Base-by-base conservation (phyloP, 805 yeast genomes). In the Zygoascus bituminiphila region DNA sequence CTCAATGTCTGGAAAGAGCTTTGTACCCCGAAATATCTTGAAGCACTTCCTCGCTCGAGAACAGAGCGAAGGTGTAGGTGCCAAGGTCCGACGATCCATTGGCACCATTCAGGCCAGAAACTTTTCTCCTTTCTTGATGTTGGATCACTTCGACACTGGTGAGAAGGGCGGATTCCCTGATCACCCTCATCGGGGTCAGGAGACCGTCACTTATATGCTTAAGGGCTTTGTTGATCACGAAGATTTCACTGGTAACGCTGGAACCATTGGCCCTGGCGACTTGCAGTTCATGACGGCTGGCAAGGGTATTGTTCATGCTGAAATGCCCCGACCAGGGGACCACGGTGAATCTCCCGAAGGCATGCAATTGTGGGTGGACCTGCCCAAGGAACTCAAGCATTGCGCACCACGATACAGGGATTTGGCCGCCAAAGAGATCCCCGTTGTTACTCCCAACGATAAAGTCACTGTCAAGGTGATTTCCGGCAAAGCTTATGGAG, bases 221-320 rank as follows among this genome's bases (percentile, higher is more conserved):
- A 70, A 76, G 47, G 89, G 89, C 38, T 76, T 74, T 54, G 65
- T 84, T 63, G 84, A 85, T 4, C 93, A 84, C 62, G 88, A 83
- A 60, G 96, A 88, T 63, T 86, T 87, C 66, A 84, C 93, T 2
- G 95, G 95, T 1, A 70, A 82, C 14, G 72, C 75, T 45, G 95
- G 95, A 46, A 72, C 86, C 23, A 67, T 88, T 46, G 73, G 77
- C 52, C 78, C 86, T 6, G 95, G 95, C 47, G 95, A 87, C 63
- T 69, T 87, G 55, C 96, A 87, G 65, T 86, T 87, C 64, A 87
- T 87, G 95, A 87, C 95, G 33, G 95, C 95, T 5, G 95, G 95
- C 50, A 77, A 75, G 58, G 96, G 93, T 47, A 76, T 86, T 37
- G 86, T 84, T 41, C 96, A 87, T 63, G 76, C 87, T 2, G 95